Evolutionary conservation across 176 grass and related monocot species (phyloP).

Genomic region (Triticum aestivum): IWGSC_CS_RefSeq_v2.1 NC_057798.1:245945803-245946302

Average conservation of each 20-base stretch:
- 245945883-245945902: background rate
- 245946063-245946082: constrained; percentile 14
- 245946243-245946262: constrained; percentile 13
- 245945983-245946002: background rate
- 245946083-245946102: constrained; percentile 9
- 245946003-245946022: background rate
- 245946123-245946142: constrained; percentile 10
- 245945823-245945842: background rate
- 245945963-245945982: background rate
- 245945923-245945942: background rate
- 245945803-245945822: constrained; percentile 36
- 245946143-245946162: constrained; percentile 37
- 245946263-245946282: no score
- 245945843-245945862: constrained; percentile 29
- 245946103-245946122: constrained; percentile 30
- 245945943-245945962: background rate
- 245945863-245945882: constrained; percentile 28
- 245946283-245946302: no score
- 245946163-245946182: constrained; percentile 28
- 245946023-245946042: constrained; percentile 1
- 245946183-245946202: constrained; percentile 22
- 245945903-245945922: constrained; percentile 31
- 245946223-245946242: background rate
- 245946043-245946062: background rate
- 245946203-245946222: constrained; percentile 30